Percentiles rank a stretch among this genome's conserved stretches.
These are phyloP conservation scores for Toxicodendron radicans DNA, from an alignment of 345 rosid species.

Conservation along the genomic window DNA sequence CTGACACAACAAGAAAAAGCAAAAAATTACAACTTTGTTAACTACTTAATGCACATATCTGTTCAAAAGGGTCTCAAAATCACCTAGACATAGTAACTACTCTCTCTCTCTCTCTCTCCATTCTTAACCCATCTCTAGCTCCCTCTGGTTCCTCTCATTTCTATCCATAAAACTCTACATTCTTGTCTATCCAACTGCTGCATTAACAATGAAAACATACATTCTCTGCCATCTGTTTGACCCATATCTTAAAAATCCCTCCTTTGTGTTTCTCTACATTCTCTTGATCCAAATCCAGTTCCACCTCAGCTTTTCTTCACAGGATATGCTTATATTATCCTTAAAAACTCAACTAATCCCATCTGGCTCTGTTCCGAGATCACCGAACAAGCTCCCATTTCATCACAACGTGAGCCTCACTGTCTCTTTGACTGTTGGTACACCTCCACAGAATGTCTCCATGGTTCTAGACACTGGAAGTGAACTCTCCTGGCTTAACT, in stretches of 20 bases:
- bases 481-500: slow-evolving; percentile 92
- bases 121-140: no score
- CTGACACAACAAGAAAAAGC: no score
- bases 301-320: slow-evolving; percentile 24
- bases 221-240: not conserved
- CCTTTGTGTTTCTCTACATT: slow-evolving; percentile 17
- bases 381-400: slow-evolving; percentile 73
- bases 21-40: no score
- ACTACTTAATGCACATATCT: no score
- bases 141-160: not conserved
- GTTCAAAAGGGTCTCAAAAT: not conserved
- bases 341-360: slow-evolving; percentile 52
- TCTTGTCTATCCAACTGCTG: not conserved
- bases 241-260: slow-evolving; percentile 10
- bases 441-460: slow-evolving; percentile 86
- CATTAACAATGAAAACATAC: slow-evolving; percentile 23
- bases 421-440: slow-evolving; percentile 71
- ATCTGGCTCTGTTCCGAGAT: slow-evolving; percentile 37
- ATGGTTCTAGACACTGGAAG: slow-evolving; percentile 94
- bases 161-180: not conserved
- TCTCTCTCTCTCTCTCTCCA: no score
- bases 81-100: not conserved
- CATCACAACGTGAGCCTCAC: slow-evolving; percentile 81
- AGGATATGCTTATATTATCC: slow-evolving; percentile 50
- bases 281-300: slow-evolving; percentile 23